Percentiles rank a stretch among this genome's conserved stretches.
phyloP scores from a whole-genome alignment of 108 stramenopile species.

The Discostella stelligeroides region DNA sequence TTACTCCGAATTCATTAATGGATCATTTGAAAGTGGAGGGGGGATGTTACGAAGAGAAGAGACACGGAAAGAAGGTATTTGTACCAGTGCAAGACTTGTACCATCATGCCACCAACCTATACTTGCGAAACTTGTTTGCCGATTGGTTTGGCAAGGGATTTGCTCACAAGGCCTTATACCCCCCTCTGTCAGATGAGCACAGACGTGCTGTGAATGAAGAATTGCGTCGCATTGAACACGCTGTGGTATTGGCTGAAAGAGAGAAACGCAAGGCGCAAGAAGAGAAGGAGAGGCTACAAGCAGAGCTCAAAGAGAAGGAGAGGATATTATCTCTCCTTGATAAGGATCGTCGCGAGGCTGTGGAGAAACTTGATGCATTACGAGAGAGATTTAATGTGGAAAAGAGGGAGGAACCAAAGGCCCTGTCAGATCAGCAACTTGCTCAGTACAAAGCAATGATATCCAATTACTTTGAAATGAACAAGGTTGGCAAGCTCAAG shows the following conservation, averaged over 20 bases:
- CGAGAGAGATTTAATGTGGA: constrained; percentile 1
- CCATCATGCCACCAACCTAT: constrained; percentile 6
- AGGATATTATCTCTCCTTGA: not conserved
- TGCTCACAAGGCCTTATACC: constrained; percentile 13
- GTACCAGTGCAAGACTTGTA: not conserved
- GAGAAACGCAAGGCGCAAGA: not conserved
- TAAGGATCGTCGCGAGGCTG: not conserved
- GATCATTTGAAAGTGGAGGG: constrained; percentile 18
- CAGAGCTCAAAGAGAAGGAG: constrained; percentile 5
- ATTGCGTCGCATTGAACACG: not conserved
- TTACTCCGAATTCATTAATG: constrained; percentile 8
- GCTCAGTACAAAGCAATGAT: constrained; percentile 5
- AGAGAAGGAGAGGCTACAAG: not conserved
- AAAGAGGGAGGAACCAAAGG: not conserved
- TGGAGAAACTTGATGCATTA: not conserved
- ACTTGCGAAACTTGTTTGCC: not conserved
- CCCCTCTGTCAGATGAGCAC: not conserved
- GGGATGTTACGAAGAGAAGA: constrained; percentile 8
- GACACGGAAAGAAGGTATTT: not conserved
- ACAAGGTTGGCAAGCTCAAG: not conserved
- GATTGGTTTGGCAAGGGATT: constrained; percentile 12
- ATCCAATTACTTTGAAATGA: not conserved
- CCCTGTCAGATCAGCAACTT: constrained; percentile 1
- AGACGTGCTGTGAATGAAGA: not conserved
- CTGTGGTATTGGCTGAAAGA: not conserved